Evolutionary conservation across 2,329 filamentous ascomycete species (phyloP).

Genomic region (Epicoccum sorghinum): DNA sequence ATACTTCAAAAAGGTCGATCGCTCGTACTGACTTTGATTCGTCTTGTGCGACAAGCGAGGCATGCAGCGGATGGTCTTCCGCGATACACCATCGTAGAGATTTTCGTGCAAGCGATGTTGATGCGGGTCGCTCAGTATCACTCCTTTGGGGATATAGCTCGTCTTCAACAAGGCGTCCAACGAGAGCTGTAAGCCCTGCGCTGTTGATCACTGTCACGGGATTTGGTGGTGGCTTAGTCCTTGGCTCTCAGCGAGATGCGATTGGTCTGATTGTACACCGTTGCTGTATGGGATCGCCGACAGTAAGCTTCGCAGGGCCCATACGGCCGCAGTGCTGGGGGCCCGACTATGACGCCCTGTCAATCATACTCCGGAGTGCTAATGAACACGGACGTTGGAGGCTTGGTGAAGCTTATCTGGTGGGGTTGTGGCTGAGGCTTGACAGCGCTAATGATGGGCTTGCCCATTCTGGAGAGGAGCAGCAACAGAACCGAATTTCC

Average conservation of each 20-base stretch:
- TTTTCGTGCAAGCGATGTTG: background rate
- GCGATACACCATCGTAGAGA: slow-evolving; percentile 15
- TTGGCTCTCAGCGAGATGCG: background rate
- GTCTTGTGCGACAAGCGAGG: slow-evolving; percentile 16
- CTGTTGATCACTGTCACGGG: slow-evolving; percentile 1
- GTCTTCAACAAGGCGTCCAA: background rate
- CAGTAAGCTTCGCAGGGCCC: background rate
- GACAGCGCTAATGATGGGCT: slow-evolving; percentile 13
- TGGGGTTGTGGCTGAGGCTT: slow-evolving; percentile 1
- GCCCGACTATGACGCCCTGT: too few species aligned
- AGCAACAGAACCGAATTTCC: slow-evolving; percentile 3
- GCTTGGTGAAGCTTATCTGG: too few species aligned
- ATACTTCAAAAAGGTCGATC: background rate
- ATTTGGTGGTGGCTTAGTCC: slow-evolving; percentile 17
- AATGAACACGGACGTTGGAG: background rate
- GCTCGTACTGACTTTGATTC: slow-evolving; percentile 19
- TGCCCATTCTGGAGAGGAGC: slow-evolving; percentile 1
- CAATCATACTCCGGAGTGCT: too few species aligned
- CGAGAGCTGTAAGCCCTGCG: background rate
- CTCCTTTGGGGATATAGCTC: slow-evolving; percentile 3
- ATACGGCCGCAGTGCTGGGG: too few species aligned
- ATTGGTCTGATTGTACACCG: background rate
- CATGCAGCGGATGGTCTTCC: slow-evolving; percentile 22
- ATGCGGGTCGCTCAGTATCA: slow-evolving; percentile 8
- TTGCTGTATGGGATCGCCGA: background rate